Evolutionary conservation across 495 filamentous ascomycete species (phyloP).

Genomic region (Hypomontagnella submonticulosa): DNA sequence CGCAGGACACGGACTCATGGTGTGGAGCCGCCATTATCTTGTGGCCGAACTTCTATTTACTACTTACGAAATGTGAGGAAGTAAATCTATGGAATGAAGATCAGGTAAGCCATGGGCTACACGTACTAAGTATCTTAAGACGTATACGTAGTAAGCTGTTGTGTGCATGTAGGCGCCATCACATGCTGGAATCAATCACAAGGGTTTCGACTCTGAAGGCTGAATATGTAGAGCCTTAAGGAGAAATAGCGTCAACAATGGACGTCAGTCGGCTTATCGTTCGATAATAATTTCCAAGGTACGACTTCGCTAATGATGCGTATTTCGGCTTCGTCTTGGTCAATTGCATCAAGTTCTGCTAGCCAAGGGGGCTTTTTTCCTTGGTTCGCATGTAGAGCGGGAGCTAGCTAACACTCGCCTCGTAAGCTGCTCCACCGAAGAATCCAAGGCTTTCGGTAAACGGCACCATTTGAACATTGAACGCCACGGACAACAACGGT

Average conservation of each 20-base stretch:
- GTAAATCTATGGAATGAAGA: neutral
- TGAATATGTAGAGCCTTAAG: too few species aligned
- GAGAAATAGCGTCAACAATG: neutral
- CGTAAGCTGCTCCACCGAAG: constrained; percentile 30
- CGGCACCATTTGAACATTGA: neutral
- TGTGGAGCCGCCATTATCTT: constrained; percentile 5
- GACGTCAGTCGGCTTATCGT: constrained; percentile 7
- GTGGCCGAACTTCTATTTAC: neutral
- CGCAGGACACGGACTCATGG: constrained; percentile 39
- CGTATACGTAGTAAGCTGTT: too few species aligned
- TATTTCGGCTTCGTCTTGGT: constrained; percentile 11
- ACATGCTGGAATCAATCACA: too few species aligned
- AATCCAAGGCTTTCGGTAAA: neutral
- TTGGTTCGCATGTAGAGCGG: constrained; percentile 10
- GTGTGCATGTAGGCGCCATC: too few species aligned
- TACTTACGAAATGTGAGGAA: constrained; percentile 13
- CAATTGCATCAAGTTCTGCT: constrained; percentile 30
- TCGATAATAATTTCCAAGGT: constrained; percentile 17
- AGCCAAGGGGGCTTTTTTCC: constrained; percentile 13
- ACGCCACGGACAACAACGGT: neutral
- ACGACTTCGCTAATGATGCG: constrained; percentile 11
- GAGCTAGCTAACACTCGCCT: constrained; percentile 16
- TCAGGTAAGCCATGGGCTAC: too few species aligned
- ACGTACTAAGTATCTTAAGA: too few species aligned
- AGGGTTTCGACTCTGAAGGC: too few species aligned